Evolutionary conservation across 345 rosid species (phyloP).

Genomic region (Orychophragmus violaceus): DNA sequence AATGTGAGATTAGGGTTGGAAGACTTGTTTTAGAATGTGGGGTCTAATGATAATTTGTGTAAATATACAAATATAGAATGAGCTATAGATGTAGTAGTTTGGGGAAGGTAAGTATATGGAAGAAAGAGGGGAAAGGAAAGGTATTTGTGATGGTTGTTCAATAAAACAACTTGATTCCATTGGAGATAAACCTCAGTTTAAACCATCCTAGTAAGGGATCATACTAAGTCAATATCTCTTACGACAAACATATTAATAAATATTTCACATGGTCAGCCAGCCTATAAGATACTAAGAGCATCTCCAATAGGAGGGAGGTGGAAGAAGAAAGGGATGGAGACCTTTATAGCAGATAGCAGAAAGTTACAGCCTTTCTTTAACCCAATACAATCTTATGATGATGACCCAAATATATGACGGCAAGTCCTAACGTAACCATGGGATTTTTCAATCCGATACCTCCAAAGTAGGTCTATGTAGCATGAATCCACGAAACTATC

Average conservation of each 20-base stretch:
- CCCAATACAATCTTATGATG: not conserved
- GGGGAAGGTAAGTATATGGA: conserved; percentile 34
- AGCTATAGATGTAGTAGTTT: not conserved
- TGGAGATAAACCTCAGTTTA: conserved; percentile 18
- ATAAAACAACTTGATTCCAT: conserved; percentile 46
- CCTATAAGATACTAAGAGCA: too few relatives aligned
- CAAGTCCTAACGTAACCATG: not conserved
- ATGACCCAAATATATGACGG: not conserved
- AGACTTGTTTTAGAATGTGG: conserved; percentile 1
- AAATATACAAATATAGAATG: not conserved
- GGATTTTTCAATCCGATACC: too few relatives aligned
- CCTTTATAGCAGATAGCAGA: not conserved
- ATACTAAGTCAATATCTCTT: not conserved
- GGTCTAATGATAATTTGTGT: conserved; percentile 12
- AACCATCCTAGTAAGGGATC: conserved; percentile 12
- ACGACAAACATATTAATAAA: too few relatives aligned
- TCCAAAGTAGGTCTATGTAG: too few relatives aligned
- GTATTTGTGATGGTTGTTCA: conserved; percentile 32
- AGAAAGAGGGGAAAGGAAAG: conserved; percentile 36
- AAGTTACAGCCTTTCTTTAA: not conserved
- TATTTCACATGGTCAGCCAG: too few relatives aligned
- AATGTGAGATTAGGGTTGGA: not conserved
- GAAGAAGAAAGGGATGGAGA: conserved; percentile 25
- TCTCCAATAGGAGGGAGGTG: not conserved
- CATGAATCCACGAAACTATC: not conserved